A percentile compares a stretch with the other conserved stretches of the same genome.
These are phyloP conservation scores for Naematelia encephala DNA, from an alignment of 768 basidiomycete genomes.

Conservation along the genomic window DNA sequence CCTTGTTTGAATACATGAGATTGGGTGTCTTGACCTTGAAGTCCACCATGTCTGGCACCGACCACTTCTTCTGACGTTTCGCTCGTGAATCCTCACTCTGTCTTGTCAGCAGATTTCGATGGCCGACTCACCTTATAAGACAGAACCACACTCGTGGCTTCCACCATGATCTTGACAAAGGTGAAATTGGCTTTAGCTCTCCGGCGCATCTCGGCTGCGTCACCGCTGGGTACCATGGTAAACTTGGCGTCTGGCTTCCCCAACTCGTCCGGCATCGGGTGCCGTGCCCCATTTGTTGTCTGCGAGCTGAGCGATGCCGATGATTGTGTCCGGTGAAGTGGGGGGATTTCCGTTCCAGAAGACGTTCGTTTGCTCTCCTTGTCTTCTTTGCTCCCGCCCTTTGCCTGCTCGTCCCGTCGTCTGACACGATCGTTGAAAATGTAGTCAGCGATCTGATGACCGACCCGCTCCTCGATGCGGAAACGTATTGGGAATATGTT, in stretches of 20 bases:
- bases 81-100: conserved; percentile 39
- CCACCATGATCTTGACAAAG: conserved; percentile 52
- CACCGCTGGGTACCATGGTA: conserved; percentile 15
- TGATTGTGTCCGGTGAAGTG: conserved; percentile 54
- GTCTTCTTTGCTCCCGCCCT: conserved; percentile 10
- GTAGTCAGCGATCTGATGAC: conserved; percentile 79
- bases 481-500: conserved; percentile 80
- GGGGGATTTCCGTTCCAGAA: conserved; percentile 43
- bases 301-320: neutral
- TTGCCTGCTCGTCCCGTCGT: conserved; percentile 44
- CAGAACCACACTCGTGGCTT: conserved; percentile 58
- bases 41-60: conserved; percentile 59
- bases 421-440: conserved; percentile 59
- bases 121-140: conserved; percentile 59
- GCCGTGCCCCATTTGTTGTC: neutral
- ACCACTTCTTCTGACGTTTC: conserved; percentile 10
- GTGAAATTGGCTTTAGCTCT: conserved; percentile 73
- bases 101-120: conserved; percentile 3
- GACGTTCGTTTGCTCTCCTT: conserved; percentile 10
- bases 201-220: conserved; percentile 53
- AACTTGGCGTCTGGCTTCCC: conserved; percentile 7
- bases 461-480: conserved; percentile 79
- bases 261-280: neutral
- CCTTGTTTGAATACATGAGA: conserved; percentile 60
- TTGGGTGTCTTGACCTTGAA: conserved; percentile 80